Conservation (phyloP, 148 eudicot species). For the Nyssa sinensis region DNA sequence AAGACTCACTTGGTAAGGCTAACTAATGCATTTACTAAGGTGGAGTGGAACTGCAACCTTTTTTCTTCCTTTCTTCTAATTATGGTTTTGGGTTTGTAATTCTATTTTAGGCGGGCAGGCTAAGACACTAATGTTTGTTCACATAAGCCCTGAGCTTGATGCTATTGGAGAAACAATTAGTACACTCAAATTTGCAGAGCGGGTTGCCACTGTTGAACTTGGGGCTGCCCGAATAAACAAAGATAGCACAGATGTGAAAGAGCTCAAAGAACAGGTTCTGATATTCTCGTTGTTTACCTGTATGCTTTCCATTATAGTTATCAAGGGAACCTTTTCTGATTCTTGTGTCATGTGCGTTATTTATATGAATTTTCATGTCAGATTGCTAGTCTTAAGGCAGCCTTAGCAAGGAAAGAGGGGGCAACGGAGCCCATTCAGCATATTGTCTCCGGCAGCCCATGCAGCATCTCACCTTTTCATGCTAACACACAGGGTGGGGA, state of each 20-base stretch:
- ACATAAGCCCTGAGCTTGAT: conserved; percentile 93
- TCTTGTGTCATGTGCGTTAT: background rate
- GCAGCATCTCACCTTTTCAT: conserved; percentile 41
- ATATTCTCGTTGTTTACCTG: background rate
- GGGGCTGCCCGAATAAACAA: conserved; percentile 94
- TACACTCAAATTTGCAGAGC: conserved; percentile 96
- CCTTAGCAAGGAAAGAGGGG: conserved; percentile 75
- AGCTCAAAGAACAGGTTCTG: conserved; percentile 87
- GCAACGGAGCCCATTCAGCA: conserved; percentile 41
- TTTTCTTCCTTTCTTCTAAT: background rate
- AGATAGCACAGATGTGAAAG: conserved; percentile 81
- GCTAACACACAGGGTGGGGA: conserved; percentile 36
- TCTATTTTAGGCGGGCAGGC: conserved; percentile 83
- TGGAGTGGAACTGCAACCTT: background rate
- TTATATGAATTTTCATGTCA: conserved; percentile 22
- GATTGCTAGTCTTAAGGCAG: conserved; percentile 89
- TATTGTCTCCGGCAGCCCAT: conserved; percentile 45
- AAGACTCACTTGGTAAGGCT: conserved; percentile 89
- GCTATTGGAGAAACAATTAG: conserved; percentile 91
- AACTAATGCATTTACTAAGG: background rate
- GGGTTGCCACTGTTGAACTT: conserved; percentile 96
- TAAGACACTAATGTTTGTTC: conserved; percentile 98
- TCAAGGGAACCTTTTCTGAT: background rate
- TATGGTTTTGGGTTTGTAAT: conserved; percentile 7
- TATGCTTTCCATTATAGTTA: background rate